phyloP scores from a whole-genome alignment of 805 yeast genomes.

The Sugiyamaella americana region DNA sequence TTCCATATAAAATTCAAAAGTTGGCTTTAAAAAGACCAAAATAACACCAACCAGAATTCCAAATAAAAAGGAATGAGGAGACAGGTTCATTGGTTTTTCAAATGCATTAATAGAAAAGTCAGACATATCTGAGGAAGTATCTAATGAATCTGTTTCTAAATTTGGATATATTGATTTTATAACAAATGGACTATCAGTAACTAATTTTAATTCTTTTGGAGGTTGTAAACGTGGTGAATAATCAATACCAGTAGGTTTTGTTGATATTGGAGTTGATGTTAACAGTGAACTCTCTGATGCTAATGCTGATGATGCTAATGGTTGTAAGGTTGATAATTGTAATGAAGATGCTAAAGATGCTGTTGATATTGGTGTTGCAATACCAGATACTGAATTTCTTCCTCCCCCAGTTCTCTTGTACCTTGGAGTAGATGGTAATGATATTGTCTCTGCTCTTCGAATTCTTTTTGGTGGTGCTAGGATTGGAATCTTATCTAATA shows the following conservation, averaged over 20 bases:
- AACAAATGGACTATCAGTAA: background rate
- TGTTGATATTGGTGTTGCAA: background rate
- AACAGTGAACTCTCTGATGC: background rate
- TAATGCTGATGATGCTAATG: background rate
- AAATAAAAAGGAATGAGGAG: constrained; percentile 9
- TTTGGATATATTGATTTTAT: too few relatives aligned
- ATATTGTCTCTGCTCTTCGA: background rate
- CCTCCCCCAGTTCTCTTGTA: background rate
- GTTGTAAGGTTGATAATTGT: background rate
- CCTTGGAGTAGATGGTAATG: background rate
- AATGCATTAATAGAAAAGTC: background rate
- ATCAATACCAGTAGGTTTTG: background rate
- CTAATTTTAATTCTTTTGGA: background rate
- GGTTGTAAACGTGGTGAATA: background rate
- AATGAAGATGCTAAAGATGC: background rate
- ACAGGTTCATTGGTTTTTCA: background rate
- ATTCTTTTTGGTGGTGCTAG: background rate
- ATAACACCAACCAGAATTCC: constrained; percentile 6
- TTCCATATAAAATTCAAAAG: constrained; percentile 7
- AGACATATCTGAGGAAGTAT: background rate
- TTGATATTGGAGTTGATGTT: background rate
- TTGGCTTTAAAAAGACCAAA: constrained; percentile 7
- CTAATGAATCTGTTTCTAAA: background rate
- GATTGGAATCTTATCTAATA: background rate
- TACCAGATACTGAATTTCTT: background rate